Evolutionary conservation across 129 eudicot genomes (phyloP).

Genomic region (Saposhnikovia divaricata): DNA sequence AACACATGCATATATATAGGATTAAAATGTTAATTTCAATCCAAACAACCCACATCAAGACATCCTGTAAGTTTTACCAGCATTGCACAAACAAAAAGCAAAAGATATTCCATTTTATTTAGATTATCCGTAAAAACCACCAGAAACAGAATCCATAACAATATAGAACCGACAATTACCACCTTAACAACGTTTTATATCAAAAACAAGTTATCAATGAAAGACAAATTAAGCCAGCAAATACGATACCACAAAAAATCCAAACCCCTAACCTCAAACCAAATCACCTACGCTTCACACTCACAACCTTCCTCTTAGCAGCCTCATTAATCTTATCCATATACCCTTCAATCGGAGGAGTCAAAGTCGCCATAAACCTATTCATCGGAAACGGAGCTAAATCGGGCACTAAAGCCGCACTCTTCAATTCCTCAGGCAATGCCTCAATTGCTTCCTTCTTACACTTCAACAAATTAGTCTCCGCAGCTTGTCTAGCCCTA

Average conservation of each 20-base stretch:
- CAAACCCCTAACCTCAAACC: conserved; percentile 12
- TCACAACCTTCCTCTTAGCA: conserved; percentile 46
- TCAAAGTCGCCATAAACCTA: conserved; percentile 67
- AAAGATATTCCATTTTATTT: background rate
- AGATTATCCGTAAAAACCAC: background rate
- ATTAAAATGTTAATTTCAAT: too few species aligned
- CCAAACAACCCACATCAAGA: background rate
- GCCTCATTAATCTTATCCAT: conserved; percentile 56
- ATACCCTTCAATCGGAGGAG: conserved; percentile 94
- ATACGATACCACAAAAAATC: background rate
- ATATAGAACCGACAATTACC: background rate
- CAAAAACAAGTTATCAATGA: background rate
- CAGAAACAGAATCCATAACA: background rate
- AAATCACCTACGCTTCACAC: conserved; percentile 68
- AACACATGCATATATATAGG: background rate
- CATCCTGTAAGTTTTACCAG: background rate
- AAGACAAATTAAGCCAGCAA: background rate
- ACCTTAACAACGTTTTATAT: background rate
- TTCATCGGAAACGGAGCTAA: conserved; percentile 58
- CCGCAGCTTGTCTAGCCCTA: conserved; percentile 81
- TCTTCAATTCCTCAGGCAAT: conserved; percentile 66
- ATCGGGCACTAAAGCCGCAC: conserved; percentile 79
- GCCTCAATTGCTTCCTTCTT: conserved; percentile 90
- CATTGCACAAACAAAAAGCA: background rate
- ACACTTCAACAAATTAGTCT: conserved; percentile 49